Evolutionary conservation across 305 asterid genomes (phyloP).

Genomic region (Fraxinus platypoda): DNA sequence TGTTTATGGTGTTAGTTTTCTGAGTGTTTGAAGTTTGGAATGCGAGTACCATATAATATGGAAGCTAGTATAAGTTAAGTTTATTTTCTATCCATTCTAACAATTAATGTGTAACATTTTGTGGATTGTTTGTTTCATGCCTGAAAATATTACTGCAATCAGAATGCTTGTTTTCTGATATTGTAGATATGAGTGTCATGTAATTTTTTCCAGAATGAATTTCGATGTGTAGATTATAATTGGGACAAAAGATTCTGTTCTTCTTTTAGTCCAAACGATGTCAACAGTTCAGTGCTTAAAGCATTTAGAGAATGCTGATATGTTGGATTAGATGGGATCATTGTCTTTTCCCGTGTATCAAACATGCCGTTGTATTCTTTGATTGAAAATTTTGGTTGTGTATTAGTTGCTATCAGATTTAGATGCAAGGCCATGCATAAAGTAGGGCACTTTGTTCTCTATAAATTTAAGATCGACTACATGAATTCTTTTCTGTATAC

Average conservation of each 20-base stretch:
- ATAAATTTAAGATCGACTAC: too few relatives aligned
- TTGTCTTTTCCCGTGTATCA: neutral
- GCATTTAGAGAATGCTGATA: neutral
- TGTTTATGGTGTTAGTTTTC: constrained; percentile 24
- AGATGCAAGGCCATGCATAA: neutral
- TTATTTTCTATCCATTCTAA: neutral
- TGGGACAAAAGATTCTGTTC: neutral
- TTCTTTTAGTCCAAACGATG: neutral
- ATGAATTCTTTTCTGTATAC: too few relatives aligned
- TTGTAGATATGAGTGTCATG: neutral
- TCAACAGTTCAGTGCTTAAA: neutral
- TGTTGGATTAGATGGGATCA: neutral
- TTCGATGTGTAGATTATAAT: neutral
- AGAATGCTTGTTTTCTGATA: neutral
- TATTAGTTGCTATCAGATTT: neutral
- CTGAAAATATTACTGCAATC: neutral
- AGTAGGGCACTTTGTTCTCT: too few relatives aligned
- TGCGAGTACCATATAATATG: neutral
- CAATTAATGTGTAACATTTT: neutral
- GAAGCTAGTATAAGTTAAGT: neutral
- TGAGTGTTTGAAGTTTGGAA: constrained; percentile 17
- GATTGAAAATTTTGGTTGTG: neutral
- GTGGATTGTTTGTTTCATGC: neutral
- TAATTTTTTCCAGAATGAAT: neutral
- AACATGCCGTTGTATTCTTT: neutral